Base-by-base conservation (phyloP, 345 rosid genomes). In the Geranium brycei region DNA sequence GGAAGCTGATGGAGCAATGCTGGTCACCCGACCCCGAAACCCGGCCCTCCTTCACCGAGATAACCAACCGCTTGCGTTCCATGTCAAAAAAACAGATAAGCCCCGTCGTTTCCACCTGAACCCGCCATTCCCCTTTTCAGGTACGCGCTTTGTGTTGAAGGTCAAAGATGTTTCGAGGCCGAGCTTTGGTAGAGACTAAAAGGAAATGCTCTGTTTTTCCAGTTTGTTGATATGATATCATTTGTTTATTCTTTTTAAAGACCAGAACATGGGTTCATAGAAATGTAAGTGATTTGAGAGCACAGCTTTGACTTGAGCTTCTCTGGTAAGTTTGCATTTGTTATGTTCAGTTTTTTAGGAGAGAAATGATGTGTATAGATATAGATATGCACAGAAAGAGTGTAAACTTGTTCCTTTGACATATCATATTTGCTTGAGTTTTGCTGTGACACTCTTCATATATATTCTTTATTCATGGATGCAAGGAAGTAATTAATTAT, bases 31-130 rank as follows among this genome's bases (percentile, higher is more conserved):
- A 80, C 51, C 86, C 88, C 0, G 86, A 78, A 31, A 66, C 73
- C 17, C 78, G 85, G 32, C 88, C 91, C 19, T 73, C 91, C 18
- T 86, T 86, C 71, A 75, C 86, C 14, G 83, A 76, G 78, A 76
- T 85, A 75, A 81, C 85, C 32, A 71, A 71, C 64, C 47, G 81
- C 64, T 67, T 85, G 59, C 74, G 76, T 2, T n/a, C 77, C 32
- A 81, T 85, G 79, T 80, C 83, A 10, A 23, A 61, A 68, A 75
- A 76, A 75, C 72, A 17, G n/a, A 28, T 51, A 17, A 67, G 66
- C 62, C 19, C 65, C 57, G 64, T 59, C n/a, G 31, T 53, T 53
- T 38, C 53, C 16, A 16, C 66, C 30, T 66, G 69, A 78, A 31
- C 12, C 58, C 56, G n/a, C 63, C 47, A 31, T 67, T 38, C 11